Conservation (phyloP, 441 rosid species). For the Populus trichocarpa region DNA sequence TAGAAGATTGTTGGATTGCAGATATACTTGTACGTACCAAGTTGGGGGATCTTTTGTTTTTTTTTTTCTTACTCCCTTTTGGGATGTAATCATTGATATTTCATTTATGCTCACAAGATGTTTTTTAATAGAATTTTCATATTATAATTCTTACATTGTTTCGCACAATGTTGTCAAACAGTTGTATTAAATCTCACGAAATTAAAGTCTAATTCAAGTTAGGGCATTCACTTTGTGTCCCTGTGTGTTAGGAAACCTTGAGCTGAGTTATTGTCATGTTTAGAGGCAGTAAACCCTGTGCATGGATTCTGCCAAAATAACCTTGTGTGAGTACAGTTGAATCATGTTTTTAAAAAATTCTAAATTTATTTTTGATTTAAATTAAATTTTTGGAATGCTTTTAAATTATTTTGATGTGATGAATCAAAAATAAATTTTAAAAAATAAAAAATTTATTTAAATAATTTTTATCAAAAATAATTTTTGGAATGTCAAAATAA, state of each 20-base stretch:
- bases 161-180: background rate
- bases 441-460: too few species aligned
- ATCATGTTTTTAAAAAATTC: too few species aligned
- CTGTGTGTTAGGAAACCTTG: background rate
- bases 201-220: background rate
- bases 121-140: background rate
- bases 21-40: background rate
- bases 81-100: background rate
- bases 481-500: too few species aligned
- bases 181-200: background rate
- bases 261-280: background rate
- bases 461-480: too few species aligned
- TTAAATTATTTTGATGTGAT: too few species aligned
- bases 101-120: background rate
- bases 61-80: background rate
- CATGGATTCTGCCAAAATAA: background rate
- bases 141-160: background rate
- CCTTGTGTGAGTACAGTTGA: background rate
- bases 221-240: background rate
- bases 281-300: background rate
- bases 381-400: too few species aligned
- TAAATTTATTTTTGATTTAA: too few species aligned
- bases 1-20: background rate
- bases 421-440: too few species aligned
- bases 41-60: background rate